Evolutionary conservation across 441 rosid genomes (phyloP), one percentile per base, ranked within the genome.

Genomic region (Geranium incanum): DNA sequence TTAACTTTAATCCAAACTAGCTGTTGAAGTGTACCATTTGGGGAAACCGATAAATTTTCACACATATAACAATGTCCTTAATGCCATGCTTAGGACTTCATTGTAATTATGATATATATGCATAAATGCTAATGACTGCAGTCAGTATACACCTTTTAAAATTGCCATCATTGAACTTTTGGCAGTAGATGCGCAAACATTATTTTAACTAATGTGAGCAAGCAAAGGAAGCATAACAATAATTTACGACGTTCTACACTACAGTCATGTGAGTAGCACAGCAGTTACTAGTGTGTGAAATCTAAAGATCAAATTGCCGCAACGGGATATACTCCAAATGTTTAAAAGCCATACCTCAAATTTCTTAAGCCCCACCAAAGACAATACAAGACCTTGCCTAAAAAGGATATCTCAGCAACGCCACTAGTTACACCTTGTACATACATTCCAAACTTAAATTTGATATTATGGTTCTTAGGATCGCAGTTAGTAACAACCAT

Each of bases 331-430:
- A 18, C 21, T 57, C 63, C 15, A 57, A 57, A 5, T 16, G 64
- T 59, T 59, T n/a, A 21, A 15, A 63, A 69, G 50, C 63, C 74
- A 65, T 83, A 91, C 98, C 97, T 94, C 75, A 88, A 85, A 70
- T 90, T 94, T 80, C 92, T 97, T 74, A 94, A 78, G 28, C 96
- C 98, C 98, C 98, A 94, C 98, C 96, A 94, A 74, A 94, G 78
- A 81, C 97, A 91, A 83, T 86, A 94, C 82, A 89, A 88, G 78
- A 87, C 89, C 83, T 90, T 91, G 80, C 85, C 83, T 7, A 81
- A 21, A 23, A 94, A 91, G 59, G 77, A 67, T 5, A 82, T 79
- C 38, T 93, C 79, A 60, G 89, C 85, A 0, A 88, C 93, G 3
- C 81, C 84, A 67, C 88, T 91, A 43, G 66, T 81, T 70, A 91